These are phyloP conservation scores for Colletotrichum caudatum DNA, from an alignment of 2,329 filamentous ascomycete species.

Conservation along the genomic window DNA sequence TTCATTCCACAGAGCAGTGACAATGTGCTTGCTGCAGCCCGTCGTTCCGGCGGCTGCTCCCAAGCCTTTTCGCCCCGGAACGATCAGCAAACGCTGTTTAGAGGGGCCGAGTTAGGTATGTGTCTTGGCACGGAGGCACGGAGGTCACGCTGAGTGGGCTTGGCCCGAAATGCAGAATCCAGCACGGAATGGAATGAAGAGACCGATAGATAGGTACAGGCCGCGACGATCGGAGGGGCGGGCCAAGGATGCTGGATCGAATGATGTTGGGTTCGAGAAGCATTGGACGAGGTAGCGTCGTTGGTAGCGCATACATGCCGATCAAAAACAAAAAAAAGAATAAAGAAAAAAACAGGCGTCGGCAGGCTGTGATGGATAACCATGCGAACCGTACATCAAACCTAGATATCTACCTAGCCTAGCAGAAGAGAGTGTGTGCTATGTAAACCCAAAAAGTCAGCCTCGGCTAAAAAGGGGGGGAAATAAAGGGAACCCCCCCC, in stretches of 20 bases:
- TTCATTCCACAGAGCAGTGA: neutral
- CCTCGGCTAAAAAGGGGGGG: neutral
- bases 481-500: no score
- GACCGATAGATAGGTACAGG: neutral
- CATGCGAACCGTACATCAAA: neutral
- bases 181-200: neutral
- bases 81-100: conserved; percentile 35
- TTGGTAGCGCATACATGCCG: no score
- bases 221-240: neutral
- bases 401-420: neutral
- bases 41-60: neutral
- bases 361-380: neutral
- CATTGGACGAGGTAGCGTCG: neutral
- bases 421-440: neutral
- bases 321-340: no score
- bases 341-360: no score
- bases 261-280: neutral
- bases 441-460: no score
- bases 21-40: neutral
- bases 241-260: conserved; percentile 5
- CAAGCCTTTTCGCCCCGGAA: conserved; percentile 12
- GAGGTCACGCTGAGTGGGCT: neutral
- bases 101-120: conserved; percentile 11
- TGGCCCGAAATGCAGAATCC: neutral
- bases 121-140: neutral